phyloP scores from a whole-genome alignment of 345 rosid genomes.

The Chamaenerion angustifolium region DNA sequence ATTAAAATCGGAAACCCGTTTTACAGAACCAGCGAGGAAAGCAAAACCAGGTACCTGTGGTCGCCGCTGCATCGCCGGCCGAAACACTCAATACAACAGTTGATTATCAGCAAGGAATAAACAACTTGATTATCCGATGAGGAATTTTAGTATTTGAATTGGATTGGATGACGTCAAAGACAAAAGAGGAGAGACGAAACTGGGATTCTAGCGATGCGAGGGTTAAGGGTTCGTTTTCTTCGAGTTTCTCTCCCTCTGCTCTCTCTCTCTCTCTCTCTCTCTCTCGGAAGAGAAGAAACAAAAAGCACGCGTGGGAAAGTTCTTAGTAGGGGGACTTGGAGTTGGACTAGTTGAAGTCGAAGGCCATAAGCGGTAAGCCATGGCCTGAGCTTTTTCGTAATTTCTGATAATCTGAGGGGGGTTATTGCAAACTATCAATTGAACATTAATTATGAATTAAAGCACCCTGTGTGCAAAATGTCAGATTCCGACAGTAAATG shows the following conservation, averaged over 20 bases:
- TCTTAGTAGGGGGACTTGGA: too few species aligned
- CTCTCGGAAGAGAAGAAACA: too few species aligned
- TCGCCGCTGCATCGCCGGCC: constrained; percentile 1
- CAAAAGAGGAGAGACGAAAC: neutral
- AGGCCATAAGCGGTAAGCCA: too few species aligned
- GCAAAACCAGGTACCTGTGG: neutral
- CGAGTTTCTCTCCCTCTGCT: too few species aligned
- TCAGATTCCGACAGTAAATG: too few species aligned
- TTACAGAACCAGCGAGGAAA: neutral
- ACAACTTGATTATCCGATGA: neutral
- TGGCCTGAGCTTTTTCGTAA: too few species aligned
- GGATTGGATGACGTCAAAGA: neutral
- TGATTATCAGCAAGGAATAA: neutral
- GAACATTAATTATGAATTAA: too few species aligned
- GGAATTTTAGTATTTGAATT: neutral
- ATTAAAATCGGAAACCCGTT: neutral
- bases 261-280: too few species aligned
- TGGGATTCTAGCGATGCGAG: neutral
- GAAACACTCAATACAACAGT: neutral
- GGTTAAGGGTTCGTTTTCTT: neutral
- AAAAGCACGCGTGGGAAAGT: constrained; percentile 3
- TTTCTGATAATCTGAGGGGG: too few species aligned
- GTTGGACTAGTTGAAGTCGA: too few species aligned
- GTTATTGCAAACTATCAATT: too few species aligned
- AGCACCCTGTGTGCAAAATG: too few species aligned